Percentiles rank a stretch among this genome's conserved stretches.
Conservation (phyloP, 495 filamentous ascomycete genomes). For the Lasiosphaeria miniovina region DNA sequence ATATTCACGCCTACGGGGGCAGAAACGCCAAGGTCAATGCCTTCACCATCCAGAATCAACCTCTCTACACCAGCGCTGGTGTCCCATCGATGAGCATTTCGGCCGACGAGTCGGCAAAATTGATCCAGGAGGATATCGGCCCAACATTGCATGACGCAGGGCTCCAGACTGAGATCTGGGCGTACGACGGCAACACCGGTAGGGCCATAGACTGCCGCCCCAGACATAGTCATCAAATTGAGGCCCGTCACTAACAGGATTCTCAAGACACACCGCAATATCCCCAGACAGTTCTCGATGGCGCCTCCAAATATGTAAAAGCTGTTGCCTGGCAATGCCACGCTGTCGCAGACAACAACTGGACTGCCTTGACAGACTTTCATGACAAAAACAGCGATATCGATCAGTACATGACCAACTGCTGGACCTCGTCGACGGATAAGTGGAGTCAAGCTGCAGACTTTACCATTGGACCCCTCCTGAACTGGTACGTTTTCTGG, state of each 20-base stretch:
- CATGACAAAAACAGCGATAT: constrained; percentile 43
- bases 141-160: constrained; percentile 44
- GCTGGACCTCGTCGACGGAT: constrained; percentile 46
- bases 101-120: constrained; percentile 45
- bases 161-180: constrained; percentile 48
- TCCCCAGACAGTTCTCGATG: constrained; percentile 47
- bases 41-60: constrained; percentile 58
- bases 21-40: constrained; percentile 49
- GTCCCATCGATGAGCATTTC: constrained; percentile 55
- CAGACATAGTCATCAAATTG: background rate
- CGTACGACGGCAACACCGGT: constrained; percentile 57
- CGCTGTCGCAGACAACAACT: constrained; percentile 36
- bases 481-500: constrained; percentile 43
- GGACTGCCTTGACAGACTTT: constrained; percentile 50
- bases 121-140: constrained; percentile 50
- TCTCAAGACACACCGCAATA: constrained; percentile 37
- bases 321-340: constrained; percentile 59
- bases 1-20: constrained; percentile 49
- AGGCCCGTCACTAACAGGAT: constrained; percentile 10
- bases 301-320: constrained; percentile 41
- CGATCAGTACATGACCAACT: constrained; percentile 59
- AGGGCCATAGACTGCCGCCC: constrained; percentile 19
- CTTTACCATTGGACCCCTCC: constrained; percentile 55
- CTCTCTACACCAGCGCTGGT: constrained; percentile 50
- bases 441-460: constrained; percentile 50